Percentiles rank a stretch among this genome's conserved stretches.
Evolutionary conservation across 2,329 filamentous ascomycete species (phyloP).

Genomic region (Tolypocladium nubicola): DNA sequence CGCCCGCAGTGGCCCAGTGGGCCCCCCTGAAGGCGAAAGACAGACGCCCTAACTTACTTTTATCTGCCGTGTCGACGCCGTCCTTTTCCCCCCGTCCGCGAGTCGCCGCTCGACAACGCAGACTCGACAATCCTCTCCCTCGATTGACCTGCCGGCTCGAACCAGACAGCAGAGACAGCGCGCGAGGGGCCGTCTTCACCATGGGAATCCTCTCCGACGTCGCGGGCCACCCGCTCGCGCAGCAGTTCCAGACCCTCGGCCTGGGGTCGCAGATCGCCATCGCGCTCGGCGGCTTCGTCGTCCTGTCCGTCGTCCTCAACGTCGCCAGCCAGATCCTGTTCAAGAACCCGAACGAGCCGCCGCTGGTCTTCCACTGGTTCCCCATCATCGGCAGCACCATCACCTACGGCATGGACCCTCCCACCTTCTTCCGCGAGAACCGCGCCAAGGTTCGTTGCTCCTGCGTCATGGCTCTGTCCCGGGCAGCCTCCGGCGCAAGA

Average conservation of each 20-base stretch:
- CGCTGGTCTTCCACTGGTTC: slow-evolving; percentile 71
- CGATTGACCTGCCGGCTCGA: neutral
- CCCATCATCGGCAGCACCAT: slow-evolving; percentile 84
- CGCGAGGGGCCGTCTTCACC: slow-evolving; percentile 4
- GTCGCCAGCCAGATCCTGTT: slow-evolving; percentile 70
- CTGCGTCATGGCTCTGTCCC: neutral
- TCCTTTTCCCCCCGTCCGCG: neutral
- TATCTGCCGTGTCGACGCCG: neutral
- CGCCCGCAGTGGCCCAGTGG: neutral
- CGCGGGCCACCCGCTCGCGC: slow-evolving; percentile 35
- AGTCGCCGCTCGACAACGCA: neutral
- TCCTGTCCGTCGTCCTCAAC: slow-evolving; percentile 60
- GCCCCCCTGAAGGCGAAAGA: neutral
- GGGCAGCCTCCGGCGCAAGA: neutral
- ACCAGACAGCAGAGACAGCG: neutral
- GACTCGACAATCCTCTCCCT: neutral
- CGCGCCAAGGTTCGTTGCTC: slow-evolving; percentile 56
- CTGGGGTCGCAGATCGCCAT: slow-evolving; percentile 36
- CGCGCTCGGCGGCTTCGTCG: slow-evolving; percentile 31
- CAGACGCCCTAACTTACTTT: neutral
- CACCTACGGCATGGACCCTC: slow-evolving; percentile 90
- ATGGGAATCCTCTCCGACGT: slow-evolving; percentile 49
- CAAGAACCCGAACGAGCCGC: slow-evolving; percentile 72
- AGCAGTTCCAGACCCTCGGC: slow-evolving; percentile 38
- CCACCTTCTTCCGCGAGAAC: slow-evolving; percentile 69